Evolutionary conservation across 2,329 filamentous ascomycete genomes (phyloP).

Genomic region (Pestalotiopsis sp.): DNA sequence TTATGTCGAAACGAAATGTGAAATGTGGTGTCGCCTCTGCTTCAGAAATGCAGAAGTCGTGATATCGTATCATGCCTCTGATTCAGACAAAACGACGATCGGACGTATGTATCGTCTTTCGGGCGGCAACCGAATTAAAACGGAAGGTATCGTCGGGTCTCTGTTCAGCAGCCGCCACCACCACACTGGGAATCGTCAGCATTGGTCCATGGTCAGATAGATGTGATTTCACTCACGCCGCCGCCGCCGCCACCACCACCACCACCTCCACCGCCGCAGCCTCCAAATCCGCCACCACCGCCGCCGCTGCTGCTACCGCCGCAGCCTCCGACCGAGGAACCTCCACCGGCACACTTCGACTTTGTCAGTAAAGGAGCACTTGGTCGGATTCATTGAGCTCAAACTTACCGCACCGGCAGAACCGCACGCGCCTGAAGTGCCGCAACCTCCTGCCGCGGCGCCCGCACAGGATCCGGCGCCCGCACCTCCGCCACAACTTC

Average conservation of each 20-base stretch:
- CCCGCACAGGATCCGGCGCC: conserved; percentile 43
- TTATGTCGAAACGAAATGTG: too few species aligned
- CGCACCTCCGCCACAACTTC: conserved; percentile 46
- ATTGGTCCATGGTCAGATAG: neutral
- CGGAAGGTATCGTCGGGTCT: neutral
- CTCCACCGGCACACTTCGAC: conserved; percentile 32
- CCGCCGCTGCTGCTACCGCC: conserved; percentile 23
- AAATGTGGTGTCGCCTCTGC: too few species aligned
- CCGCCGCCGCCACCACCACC: conserved; percentile 19
- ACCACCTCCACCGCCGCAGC: conserved; percentile 30
- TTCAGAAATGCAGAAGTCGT: too few species aligned
- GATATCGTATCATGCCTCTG: too few species aligned
- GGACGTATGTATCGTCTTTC: too few species aligned
- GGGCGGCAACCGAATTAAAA: too few species aligned
- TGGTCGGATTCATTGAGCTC: neutral
- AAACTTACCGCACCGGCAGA: conserved; percentile 21
- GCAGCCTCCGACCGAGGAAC: conserved; percentile 30
- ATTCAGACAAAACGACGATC: too few species aligned
- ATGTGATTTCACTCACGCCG: conserved; percentile 17
- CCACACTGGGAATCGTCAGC: conserved; percentile 20
- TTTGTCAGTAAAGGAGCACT: neutral
- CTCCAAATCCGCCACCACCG: conserved; percentile 22
- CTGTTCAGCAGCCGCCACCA: conserved; percentile 19
- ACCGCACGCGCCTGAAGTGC: conserved; percentile 36
- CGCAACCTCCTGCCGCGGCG: conserved; percentile 27